Conservation (phyloP, 805 yeast genomes). For the Kodamaea kakaduensis region DNA sequence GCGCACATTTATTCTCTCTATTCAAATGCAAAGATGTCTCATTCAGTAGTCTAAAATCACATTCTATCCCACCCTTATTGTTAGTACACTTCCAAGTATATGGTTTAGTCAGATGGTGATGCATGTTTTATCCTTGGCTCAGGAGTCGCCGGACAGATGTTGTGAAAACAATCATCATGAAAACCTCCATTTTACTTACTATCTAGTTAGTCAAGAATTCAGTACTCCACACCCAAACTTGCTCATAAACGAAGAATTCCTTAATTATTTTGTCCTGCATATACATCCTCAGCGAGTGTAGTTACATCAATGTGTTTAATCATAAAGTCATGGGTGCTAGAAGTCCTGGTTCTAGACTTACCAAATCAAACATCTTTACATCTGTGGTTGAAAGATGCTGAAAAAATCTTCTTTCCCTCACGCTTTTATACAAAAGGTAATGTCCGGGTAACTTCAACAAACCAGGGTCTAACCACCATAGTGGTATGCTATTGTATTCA, state of each 20-base stretch:
- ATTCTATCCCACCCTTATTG: neutral
- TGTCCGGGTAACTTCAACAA: constrained; percentile 7
- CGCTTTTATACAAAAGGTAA: constrained; percentile 1
- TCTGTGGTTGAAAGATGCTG: neutral
- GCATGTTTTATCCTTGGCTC: constrained; percentile 90
- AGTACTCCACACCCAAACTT: neutral
- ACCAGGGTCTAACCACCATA: neutral
- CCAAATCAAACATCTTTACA: constrained; percentile 6
- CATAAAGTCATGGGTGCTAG: constrained; percentile 12
- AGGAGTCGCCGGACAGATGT: constrained; percentile 49
- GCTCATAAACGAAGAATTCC: constrained; percentile 78
- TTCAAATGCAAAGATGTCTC: constrained; percentile 13
- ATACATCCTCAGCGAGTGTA: constrained; percentile 61
- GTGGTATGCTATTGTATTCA: no score
- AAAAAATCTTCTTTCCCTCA: neutral
- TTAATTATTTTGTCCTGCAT: constrained; percentile 65
- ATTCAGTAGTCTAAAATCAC: constrained; percentile 5
- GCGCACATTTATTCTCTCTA: neutral
- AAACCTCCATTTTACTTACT: constrained; percentile 9
- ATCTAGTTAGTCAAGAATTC: neutral
- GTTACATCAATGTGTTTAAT: constrained; percentile 27
- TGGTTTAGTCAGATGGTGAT: constrained; percentile 86
- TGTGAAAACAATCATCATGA: constrained; percentile 18
- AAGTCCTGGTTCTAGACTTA: constrained; percentile 7
- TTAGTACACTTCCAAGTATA: neutral